phyloP scores from a whole-genome alignment of 2,329 filamentous ascomycete genomes.

The Arthrobotrys conoides region DNA sequence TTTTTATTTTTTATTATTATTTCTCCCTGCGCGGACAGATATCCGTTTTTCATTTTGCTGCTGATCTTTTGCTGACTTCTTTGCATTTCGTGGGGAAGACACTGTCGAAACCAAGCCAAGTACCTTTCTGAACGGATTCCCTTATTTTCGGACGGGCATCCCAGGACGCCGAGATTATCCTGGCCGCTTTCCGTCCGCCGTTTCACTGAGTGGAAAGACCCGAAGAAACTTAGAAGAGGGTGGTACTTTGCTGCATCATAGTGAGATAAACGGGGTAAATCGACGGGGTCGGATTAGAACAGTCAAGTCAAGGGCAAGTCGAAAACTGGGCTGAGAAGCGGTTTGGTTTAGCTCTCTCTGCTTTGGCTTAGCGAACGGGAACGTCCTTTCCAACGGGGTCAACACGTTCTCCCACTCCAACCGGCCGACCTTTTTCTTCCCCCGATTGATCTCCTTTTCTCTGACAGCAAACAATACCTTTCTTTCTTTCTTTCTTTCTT shows the following conservation, averaged over 20 bases:
- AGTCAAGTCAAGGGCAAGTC: neutral
- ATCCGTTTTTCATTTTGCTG: conserved; percentile 28
- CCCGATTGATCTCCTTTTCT: conserved; percentile 5
- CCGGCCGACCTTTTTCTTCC: no score
- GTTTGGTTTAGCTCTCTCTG: conserved; percentile 35
- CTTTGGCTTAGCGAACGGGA: conserved; percentile 51
- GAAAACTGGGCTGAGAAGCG: conserved; percentile 21
- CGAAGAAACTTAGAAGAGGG: conserved; percentile 22
- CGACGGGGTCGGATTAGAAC: conserved; percentile 15
- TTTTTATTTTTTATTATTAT: neutral
- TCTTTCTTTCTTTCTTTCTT: no score
- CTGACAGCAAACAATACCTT: conserved; percentile 10
- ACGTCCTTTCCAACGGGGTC: conserved; percentile 59
- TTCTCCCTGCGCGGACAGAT: conserved; percentile 11
- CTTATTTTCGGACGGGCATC: conserved; percentile 24
- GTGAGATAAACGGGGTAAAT: conserved; percentile 33
- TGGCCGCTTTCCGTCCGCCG: conserved; percentile 17
- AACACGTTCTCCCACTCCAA: conserved; percentile 43
- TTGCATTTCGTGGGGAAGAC: conserved; percentile 55
- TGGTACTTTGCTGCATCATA: conserved; percentile 24
- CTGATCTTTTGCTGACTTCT: conserved; percentile 41
- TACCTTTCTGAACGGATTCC: conserved; percentile 13
- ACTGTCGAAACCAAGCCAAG: conserved; percentile 32
- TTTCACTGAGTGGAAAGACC: conserved; percentile 28
- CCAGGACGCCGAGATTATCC: conserved; percentile 41